Base-by-base conservation (phyloP, 2,329 filamentous ascomycete genomes). In the Colletotrichum noveboracense region DNA sequence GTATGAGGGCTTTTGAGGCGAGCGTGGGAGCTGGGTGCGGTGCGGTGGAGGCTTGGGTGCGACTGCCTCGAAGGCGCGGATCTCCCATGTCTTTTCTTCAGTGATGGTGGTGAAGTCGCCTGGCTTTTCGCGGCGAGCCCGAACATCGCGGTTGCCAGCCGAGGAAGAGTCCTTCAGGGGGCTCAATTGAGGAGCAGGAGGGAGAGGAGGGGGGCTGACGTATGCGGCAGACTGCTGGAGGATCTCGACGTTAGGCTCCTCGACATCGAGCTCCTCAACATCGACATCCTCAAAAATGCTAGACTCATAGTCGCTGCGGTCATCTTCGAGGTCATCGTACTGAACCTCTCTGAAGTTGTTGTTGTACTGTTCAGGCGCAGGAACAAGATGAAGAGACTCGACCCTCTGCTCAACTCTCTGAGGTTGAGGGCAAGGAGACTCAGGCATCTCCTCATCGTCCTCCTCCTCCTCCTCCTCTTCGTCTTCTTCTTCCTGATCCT, bases 1-100 rank as follows among this genome's bases (percentile, higher is more conserved):
- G 43, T 73, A 58, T 7, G 69, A 60, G 5, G 62, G 61, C 77
- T 83, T 84, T 48, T 80, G 79, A 12, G 84, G 83, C 6, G 83
- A 83, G 64, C 82, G 80, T 21, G 77, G 80, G 12, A n/a, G 80
- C 78, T 2, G 77, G 71, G 64, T 84, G 82, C 10, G 83, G 80
- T 66, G 85, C 80, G 70, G 86, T 81, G 66, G 83, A 72, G 6
- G 83, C 79, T 21, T 82, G 77, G 69, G 85, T 79, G 75, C 77
- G 66, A 52, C 43, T 21, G 66, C 77, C 2, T 79, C 74, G 43
- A 77, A 79, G 7, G 83, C 82, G 1, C 82, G 81, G 2, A 88
- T 78, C 16, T 90, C 88, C 77, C 83, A 84, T 0, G 85, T 86
- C 28, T 87, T 88, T 75, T 90, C 89, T 77, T 90, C 88, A 2